These are phyloP conservation scores for Aspergillus leporis DNA, from an alignment of 495 filamentous ascomycete species.

Conservation along the genomic window DNA sequence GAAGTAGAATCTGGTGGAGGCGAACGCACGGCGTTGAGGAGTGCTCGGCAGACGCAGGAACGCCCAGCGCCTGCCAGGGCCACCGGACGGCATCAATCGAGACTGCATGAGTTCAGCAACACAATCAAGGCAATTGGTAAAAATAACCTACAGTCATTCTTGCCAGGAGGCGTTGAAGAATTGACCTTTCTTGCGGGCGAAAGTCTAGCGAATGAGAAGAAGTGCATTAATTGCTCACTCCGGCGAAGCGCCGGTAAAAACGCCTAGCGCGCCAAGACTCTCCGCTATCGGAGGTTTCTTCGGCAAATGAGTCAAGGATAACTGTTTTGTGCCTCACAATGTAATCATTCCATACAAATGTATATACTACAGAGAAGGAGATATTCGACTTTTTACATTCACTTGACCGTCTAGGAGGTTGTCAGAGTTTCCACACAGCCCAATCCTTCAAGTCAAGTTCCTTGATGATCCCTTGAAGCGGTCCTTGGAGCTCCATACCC, in stretches of 20 bases:
- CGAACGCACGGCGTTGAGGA: conserved; percentile 37
- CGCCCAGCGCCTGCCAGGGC: conserved; percentile 28
- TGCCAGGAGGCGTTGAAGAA: not conserved
- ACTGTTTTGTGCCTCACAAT: too few relatives aligned
- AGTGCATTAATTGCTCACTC: conserved; percentile 29
- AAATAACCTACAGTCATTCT: conserved; percentile 15
- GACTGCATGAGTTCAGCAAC: conserved; percentile 24
- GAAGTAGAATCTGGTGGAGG: conserved; percentile 38
- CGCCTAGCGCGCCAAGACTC: conserved; percentile 1
- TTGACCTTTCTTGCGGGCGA: not conserved
- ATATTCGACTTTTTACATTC: not conserved
- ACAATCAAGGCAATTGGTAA: not conserved
- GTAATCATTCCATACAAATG: not conserved
- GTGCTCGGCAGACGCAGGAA: conserved; percentile 27
- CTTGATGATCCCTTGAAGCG: conserved; percentile 54
- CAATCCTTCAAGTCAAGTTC: conserved; percentile 55
- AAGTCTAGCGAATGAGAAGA: conserved; percentile 17
- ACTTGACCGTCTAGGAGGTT: not conserved
- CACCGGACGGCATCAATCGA: conserved; percentile 32
- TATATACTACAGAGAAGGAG: not conserved
- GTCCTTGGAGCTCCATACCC: conserved; percentile 73
- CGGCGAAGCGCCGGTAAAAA: conserved; percentile 24
- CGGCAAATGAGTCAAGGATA: not conserved
- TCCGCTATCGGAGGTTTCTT: conserved; percentile 17
- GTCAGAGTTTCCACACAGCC: conserved; percentile 64